Base-by-base conservation (phyloP, 768 basidiomycete genomes). In the Cyathus striatus region DNA sequence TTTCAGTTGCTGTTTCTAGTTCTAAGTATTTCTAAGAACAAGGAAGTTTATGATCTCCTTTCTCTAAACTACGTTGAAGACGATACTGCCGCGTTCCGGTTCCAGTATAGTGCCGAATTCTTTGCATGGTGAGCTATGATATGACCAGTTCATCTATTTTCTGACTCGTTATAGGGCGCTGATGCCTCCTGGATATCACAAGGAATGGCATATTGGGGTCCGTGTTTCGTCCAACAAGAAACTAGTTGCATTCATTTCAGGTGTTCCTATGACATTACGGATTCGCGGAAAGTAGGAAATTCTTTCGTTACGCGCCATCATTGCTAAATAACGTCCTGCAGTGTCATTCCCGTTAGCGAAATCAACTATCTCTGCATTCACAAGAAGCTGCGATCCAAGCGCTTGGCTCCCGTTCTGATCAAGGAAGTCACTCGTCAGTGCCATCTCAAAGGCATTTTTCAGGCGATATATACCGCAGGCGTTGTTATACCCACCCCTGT, bases 361-460 rank as follows among this genome's bases (percentile, higher is more conserved):
- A 94, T 99, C 69, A 99, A 98, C 63, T 98, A 90, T 64, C 84
- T 99, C 39, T 95, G 92, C 55, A 83, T 97, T 1, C 94, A 96
- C 76, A 99, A 99, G 71, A 97, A 96, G 63, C 69, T 98, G 25
- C 86, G 96, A 14, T 89, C 91, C 0, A 97, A 97, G 61, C 86
- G 96, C 30, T 71, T 98, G 18, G 85, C 96, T 0, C 96, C 96
- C 1, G 90, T 98, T 10, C 75, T 99, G 39, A 98, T 99, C 67
- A 96, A 96, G 60, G 96, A 99, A 58, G 86, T 98, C 20, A 98
- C 96, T 0, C 76, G 96, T 17, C 90, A 90, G 57, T 88, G 89
- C 41, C 81, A 98, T 60, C 73, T 98, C 26, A 76, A 81, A 49
- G 90, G 90, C 23, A 73, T 96, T 41, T 97, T 96, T 70, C 96